Evolutionary conservation across 805 yeast genomes (phyloP), one percentile per base, ranked within the genome.

Genomic region (Kodamaea lidongshanica): DNA sequence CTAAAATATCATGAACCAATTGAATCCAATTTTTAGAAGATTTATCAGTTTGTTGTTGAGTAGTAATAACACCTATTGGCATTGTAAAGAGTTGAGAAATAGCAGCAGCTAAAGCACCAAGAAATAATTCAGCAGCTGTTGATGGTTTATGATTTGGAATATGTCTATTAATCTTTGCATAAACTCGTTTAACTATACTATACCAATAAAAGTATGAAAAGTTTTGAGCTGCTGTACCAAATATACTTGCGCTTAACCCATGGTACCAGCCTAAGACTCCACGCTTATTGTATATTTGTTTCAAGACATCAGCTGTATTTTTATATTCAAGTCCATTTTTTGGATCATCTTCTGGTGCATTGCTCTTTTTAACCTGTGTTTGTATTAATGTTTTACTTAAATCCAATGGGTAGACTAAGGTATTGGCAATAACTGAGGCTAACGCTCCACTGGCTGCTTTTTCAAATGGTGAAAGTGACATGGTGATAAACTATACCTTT

Each of bases 121-220:
- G 61, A 7, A 70, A 51, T 41, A 85, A 68, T 54, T 85, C 95
- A 39, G 74, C 74, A 1, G 74, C 59, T 0, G 92, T 81, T 27
- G 73, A 62, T 30, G 64, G 60, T 33, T 56, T 46, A 47, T 56
- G 54, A 41, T 60, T 50, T 33, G 64, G 64, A 10, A 52, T 40
- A 25, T 55, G 55, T 37, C 51, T 53, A 30, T 61, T 36, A 27
- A 57, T 34, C 28, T 54, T 58, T 36, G 70, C 65, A 54, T 74
- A 78, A 11, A 68, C 55, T 31, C 70, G 67, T 39, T 84, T 72
- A 11, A 83, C 75, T 23, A 81, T 58, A 4, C 87, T 77, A 55
- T 85, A 85, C 92, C 94, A 85, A 56, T 83, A 85, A 54, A 85
- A 85, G 54, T 85, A 85, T 17, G 85, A 77, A 50, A 85, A 85